A percentile compares a stretch with the other conserved stretches of the same genome.
Conservation (phyloP, 306 rosid species). For the Spatholobus suberectus region DNA sequence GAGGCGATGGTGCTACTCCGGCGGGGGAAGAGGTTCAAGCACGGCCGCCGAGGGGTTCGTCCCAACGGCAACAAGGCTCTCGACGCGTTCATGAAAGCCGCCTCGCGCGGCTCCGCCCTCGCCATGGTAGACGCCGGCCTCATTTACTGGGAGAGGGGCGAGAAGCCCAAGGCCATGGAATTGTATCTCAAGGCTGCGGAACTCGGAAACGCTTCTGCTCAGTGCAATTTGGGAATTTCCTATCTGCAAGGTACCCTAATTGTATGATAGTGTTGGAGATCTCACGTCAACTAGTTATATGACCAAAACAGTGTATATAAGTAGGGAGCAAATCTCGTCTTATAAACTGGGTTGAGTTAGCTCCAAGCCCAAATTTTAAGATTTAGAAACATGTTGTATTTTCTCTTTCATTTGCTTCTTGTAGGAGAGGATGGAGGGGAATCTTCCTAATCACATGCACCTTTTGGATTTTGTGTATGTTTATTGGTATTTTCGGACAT, state of each 20-base stretch:
- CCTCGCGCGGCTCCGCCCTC: constrained; percentile 70
- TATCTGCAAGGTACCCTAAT: constrained; percentile 72
- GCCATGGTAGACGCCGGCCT: constrained; percentile 97
- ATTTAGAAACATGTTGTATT: not conserved
- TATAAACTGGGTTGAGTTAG: too few species aligned
- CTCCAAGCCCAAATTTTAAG: too few species aligned
- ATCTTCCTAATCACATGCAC: not conserved
- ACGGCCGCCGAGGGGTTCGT: constrained; percentile 64
- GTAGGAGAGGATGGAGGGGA: not conserved
- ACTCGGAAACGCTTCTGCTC: constrained; percentile 76
- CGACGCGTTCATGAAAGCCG: constrained; percentile 71
- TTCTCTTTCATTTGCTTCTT: not conserved
- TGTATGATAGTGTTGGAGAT: too few species aligned
- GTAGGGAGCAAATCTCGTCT: too few species aligned
- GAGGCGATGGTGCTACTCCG: constrained; percentile 69
- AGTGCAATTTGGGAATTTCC: constrained; percentile 86
- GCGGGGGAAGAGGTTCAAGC: constrained; percentile 90
- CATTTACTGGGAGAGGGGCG: constrained; percentile 77
- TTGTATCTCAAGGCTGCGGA: constrained; percentile 68
- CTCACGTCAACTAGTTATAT: not conserved
- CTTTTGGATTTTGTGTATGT: not conserved
- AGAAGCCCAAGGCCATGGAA: constrained; percentile 56
- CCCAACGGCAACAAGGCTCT: constrained; percentile 68
- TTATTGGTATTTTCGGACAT: not conserved
- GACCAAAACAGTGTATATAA: not conserved